phyloP scores from a whole-genome alignment of 2,329 filamentous ascomycete species.

The Onygenales sp. region DNA sequence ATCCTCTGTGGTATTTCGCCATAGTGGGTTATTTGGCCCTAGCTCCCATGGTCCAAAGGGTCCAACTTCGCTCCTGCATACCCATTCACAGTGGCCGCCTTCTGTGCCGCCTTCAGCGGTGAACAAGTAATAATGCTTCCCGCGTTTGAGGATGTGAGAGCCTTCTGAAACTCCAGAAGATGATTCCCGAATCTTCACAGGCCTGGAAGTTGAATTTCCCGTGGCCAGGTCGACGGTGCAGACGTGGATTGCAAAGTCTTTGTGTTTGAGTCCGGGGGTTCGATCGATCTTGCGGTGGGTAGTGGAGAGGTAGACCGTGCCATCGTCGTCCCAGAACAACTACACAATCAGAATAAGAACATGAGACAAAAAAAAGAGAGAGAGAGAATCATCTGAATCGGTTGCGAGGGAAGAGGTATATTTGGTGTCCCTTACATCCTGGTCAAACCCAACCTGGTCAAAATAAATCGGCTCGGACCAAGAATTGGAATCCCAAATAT shows the following conservation, averaged over 20 bases:
- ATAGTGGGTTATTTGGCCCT: slow-evolving; percentile 49
- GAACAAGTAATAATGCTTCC: slow-evolving; percentile 45
- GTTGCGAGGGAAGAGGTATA: neutral
- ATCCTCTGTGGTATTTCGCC: slow-evolving; percentile 41
- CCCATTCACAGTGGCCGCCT: slow-evolving; percentile 45
- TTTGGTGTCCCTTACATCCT: slow-evolving; percentile 33
- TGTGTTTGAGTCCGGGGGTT: slow-evolving; percentile 30
- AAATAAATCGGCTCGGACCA: slow-evolving; percentile 49
- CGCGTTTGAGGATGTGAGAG: slow-evolving; percentile 45
- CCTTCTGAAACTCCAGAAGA: slow-evolving; percentile 39
- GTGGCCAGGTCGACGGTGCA: slow-evolving; percentile 24
- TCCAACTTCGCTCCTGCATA: slow-evolving; percentile 42
- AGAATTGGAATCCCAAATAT: slow-evolving; percentile 42
- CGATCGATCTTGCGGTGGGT: slow-evolving; percentile 28
- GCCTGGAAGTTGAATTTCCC: slow-evolving; percentile 22
- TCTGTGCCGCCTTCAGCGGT: slow-evolving; percentile 47
- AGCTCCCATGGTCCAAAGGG: slow-evolving; percentile 54
- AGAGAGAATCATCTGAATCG: neutral
- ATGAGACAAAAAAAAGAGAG: neutral
- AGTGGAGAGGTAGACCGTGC: slow-evolving; percentile 40
- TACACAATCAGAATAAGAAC: slow-evolving; percentile 16
- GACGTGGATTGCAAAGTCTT: slow-evolving; percentile 42
- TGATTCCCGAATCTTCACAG: slow-evolving; percentile 36
- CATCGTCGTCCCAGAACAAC: slow-evolving; percentile 44
- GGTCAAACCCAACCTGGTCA: slow-evolving; percentile 46